Conservation (phyloP, 768 basidiomycete genomes). For the Suillus variegatus region DNA sequence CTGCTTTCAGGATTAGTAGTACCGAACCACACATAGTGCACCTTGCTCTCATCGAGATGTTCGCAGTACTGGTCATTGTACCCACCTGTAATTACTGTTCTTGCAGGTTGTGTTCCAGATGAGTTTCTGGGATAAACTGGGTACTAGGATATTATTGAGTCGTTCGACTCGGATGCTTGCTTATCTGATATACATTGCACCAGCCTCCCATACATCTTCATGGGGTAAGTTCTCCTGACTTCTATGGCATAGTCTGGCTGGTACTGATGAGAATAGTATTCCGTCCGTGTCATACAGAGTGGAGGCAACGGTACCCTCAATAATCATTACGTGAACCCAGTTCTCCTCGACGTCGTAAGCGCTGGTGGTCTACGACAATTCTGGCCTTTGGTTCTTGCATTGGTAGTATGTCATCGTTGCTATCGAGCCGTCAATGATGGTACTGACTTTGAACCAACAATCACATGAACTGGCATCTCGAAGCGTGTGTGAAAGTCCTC, state of each 20-base stretch:
- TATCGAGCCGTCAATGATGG: not conserved
- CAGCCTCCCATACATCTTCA: constrained; percentile 48
- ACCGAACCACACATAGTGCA: not conserved
- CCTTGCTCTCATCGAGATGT: not conserved
- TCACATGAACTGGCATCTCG: constrained; percentile 21
- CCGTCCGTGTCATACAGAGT: constrained; percentile 46
- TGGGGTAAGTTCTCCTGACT: constrained; percentile 31
- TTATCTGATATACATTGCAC: not conserved
- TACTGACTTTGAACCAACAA: constrained; percentile 4
- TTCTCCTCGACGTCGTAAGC: too few relatives aligned
- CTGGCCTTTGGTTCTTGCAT: constrained; percentile 41
- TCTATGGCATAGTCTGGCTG: not conserved
- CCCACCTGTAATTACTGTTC: not conserved
- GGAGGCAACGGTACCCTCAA: constrained; percentile 36
- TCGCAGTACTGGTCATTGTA: not conserved
- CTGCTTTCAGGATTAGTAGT: not conserved
- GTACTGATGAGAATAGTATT: constrained; percentile 30
- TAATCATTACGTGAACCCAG: too few relatives aligned
- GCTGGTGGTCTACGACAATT: constrained; percentile 43
- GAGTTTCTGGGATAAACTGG: not conserved
- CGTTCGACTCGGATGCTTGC: too few relatives aligned
- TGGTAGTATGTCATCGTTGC: constrained; percentile 15
- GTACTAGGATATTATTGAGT: not conserved
- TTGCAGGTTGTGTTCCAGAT: not conserved
- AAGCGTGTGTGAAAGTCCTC: constrained; percentile 12